Conservation (phyloP, 1,139 yeast genomes). For the Pichiaceae sp. region DNA sequence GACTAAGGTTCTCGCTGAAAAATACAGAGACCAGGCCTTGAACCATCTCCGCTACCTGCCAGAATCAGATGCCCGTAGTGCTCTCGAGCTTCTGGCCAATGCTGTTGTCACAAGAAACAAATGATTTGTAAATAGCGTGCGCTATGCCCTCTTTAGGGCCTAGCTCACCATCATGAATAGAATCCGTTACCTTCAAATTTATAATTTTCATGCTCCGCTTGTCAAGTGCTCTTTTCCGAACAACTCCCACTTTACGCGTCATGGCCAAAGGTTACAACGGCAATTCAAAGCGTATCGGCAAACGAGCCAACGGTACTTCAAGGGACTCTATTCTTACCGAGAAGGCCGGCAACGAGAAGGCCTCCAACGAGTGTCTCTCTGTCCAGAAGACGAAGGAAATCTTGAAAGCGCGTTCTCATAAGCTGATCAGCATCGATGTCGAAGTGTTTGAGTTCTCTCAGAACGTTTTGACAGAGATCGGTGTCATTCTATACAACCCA, state of each 20-base stretch:
- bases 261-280: too few relatives aligned
- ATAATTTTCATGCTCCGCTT: too few relatives aligned
- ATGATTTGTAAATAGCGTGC: too few relatives aligned
- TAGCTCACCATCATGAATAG: background rate
- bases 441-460: conserved; percentile 55
- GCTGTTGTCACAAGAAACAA: conserved; percentile 76
- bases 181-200: background rate
- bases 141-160: too few relatives aligned
- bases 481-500: conserved; percentile 62
- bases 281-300: too few relatives aligned
- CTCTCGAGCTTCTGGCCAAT: conserved; percentile 76
- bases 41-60: conserved; percentile 67
- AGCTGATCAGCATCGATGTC: conserved; percentile 50
- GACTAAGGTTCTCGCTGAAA: conserved; percentile 70
- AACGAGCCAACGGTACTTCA: too few relatives aligned
- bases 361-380: conserved; percentile 4
- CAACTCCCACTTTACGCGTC: too few relatives aligned
- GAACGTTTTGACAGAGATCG: conserved; percentile 52
- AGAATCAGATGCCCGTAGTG: conserved; percentile 82
- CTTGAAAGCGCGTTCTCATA: conserved; percentile 21
- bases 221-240: too few relatives aligned
- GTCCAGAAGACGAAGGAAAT: conserved; percentile 14
- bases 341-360: too few relatives aligned
- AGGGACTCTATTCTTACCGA: too few relatives aligned
- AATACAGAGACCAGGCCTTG: conserved; percentile 71